Evolutionary conservation across 345 rosid species (phyloP).

Genomic region (Hibiscus mutabilis): DNA sequence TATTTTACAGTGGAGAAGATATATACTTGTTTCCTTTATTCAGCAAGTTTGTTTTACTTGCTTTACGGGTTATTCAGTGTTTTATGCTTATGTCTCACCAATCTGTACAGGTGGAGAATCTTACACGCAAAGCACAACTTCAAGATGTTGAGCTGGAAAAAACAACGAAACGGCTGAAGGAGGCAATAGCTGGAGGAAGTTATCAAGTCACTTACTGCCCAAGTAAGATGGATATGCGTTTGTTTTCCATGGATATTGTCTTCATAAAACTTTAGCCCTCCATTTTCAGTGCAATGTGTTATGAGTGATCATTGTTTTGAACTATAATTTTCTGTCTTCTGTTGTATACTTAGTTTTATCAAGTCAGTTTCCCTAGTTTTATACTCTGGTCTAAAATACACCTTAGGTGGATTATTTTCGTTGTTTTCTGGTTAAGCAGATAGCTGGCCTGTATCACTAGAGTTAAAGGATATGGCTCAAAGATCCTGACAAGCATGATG

Average conservation of each 20-base stretch:
- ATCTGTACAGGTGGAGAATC: conserved; percentile 71
- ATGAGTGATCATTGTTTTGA: neutral
- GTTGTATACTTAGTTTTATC: neutral
- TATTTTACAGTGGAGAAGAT: neutral
- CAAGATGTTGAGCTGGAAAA: conserved; percentile 92
- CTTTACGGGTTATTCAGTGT: conserved; percentile 6
- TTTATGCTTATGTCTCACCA: conserved; percentile 16
- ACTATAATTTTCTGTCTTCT: neutral
- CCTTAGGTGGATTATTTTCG: neutral
- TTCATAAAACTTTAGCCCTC: neutral
- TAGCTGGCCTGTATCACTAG: neutral
- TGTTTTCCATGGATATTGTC: neutral
- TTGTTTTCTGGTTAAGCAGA: neutral
- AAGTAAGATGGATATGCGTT: conserved; percentile 44
- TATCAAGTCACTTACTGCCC: conserved; percentile 93
- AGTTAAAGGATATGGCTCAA: too few species aligned
- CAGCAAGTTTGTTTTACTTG: neutral
- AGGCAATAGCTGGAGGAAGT: conserved; percentile 94
- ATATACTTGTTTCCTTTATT: neutral
- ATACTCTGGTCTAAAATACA: neutral
- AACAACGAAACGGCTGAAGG: conserved; percentile 78
- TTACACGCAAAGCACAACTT: conserved; percentile 66
- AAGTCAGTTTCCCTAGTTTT: neutral
- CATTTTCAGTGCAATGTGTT: neutral
- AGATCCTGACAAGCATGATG: neutral